These are phyloP conservation scores for Erodium maritimum DNA, from an alignment of 345 rosid species.

Conservation along the genomic window DNA sequence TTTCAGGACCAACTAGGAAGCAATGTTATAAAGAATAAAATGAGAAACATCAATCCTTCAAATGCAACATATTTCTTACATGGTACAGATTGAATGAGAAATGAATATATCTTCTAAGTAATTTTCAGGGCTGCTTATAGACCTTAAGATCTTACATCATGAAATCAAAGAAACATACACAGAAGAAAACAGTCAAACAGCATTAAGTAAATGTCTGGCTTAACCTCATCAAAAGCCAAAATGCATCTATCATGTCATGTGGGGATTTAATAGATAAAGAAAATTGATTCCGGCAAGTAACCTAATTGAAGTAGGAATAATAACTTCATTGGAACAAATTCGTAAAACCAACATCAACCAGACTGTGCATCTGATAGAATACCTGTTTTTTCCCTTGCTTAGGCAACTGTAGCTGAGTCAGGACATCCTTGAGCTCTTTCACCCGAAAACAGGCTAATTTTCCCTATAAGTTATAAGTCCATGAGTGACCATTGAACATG, in stretches of 20 bases:
- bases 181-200: background rate
- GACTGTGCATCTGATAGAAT: background rate
- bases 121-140: background rate
- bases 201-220: background rate
- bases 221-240: background rate
- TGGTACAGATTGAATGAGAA: too few species aligned
- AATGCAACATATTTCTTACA: background rate
- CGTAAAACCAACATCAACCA: background rate
- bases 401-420: slow-evolving; percentile 20
- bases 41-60: slow-evolving; percentile 3
- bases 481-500: background rate
- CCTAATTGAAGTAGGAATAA: background rate
- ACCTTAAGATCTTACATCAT: background rate
- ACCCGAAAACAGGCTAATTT: slow-evolving; percentile 25
- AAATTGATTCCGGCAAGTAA: background rate
- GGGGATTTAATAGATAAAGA: background rate
- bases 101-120: background rate
- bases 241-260: background rate
- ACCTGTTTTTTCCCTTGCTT: slow-evolving; percentile 38
- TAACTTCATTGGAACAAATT: background rate
- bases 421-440: slow-evolving; percentile 33
- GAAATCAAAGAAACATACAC: background rate
- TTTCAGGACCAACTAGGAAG: too few species aligned
- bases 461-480: slow-evolving; percentile 7
- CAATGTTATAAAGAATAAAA: background rate